Percentiles rank a stretch among this genome's conserved stretches.
Conservation (phyloP, 257 asterid species). For the Thymus mandschuricus region DNA sequence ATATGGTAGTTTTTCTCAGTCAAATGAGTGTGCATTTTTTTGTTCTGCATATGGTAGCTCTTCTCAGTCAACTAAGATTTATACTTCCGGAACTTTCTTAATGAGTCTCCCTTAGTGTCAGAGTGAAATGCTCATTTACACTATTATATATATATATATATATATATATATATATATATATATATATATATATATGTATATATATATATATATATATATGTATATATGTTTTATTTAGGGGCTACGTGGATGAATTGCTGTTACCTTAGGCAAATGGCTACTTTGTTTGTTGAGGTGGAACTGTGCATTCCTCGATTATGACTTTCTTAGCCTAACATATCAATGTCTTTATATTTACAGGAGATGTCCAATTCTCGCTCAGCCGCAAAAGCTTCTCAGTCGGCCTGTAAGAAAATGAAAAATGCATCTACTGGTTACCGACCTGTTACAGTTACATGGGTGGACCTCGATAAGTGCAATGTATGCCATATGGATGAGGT, state of each 20-base stretch:
- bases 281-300: constrained; percentile 24
- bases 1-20: background rate
- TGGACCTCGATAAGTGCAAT: constrained; percentile 96
- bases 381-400: constrained; percentile 53
- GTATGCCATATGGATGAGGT: constrained; percentile 99
- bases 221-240: background rate
- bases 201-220: too few relatives aligned
- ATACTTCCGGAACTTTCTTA: constrained; percentile 4
- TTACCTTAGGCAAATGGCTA: constrained; percentile 5
- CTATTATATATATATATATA: background rate
- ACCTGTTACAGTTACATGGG: constrained; percentile 89
- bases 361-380: constrained; percentile 63
- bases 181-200: too few relatives aligned
- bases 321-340: constrained; percentile 34
- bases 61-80: constrained; percentile 4
- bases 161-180: too few relatives aligned
- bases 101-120: constrained; percentile 14
- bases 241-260: constrained; percentile 9
- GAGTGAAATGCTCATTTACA: constrained; percentile 20
- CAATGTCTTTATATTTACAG: constrained; percentile 47
- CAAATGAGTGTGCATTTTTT: background rate
- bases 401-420: constrained; percentile 52
- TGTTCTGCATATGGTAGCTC: background rate
- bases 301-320: constrained; percentile 16
- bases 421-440: constrained; percentile 64